Percentiles rank a stretch among this genome's conserved stretches.
phyloP scores from a whole-genome alignment of 495 filamentous ascomycete species.

The Tetracladium setigerum region DNA sequence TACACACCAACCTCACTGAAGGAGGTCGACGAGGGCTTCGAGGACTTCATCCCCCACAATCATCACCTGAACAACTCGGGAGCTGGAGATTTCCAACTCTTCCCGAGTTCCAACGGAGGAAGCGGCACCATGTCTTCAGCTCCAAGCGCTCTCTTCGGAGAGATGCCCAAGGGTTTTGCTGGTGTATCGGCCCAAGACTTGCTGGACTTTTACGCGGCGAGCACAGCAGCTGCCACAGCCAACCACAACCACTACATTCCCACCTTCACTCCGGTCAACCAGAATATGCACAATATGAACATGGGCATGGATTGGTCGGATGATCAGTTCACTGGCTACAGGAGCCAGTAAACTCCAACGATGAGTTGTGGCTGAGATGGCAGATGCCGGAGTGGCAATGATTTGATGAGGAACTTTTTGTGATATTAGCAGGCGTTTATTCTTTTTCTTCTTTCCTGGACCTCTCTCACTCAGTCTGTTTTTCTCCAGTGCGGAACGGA shows the following conservation, averaged over 20 bases:
- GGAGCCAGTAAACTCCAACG: slow-evolving; percentile 6
- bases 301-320: slow-evolving; percentile 16
- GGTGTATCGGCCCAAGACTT: slow-evolving; percentile 15
- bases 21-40: slow-evolving; percentile 23
- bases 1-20: slow-evolving; percentile 49
- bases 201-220: slow-evolving; percentile 19
- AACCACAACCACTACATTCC: background rate
- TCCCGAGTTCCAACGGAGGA: slow-evolving; percentile 13
- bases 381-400: background rate
- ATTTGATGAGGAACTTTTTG: slow-evolving; percentile 10
- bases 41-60: slow-evolving; percentile 16
- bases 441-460: slow-evolving; percentile 2
- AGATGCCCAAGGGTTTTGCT: slow-evolving; percentile 17
- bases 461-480: background rate
- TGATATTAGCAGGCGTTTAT: slow-evolving; percentile 20
- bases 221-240: slow-evolving; percentile 14
- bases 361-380: background rate
- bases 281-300: background rate
- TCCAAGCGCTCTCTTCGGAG: slow-evolving; percentile 20
- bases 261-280: background rate
- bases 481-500: no score
- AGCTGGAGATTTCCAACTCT: slow-evolving; percentile 21
- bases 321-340: slow-evolving; percentile 15
- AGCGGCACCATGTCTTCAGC: slow-evolving; percentile 9
- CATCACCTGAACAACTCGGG: slow-evolving; percentile 1